These are phyloP conservation scores for Ophiostoma himal-ulmi DNA, from an alignment of 2,329 filamentous ascomycete species.

Conservation along the genomic window DNA sequence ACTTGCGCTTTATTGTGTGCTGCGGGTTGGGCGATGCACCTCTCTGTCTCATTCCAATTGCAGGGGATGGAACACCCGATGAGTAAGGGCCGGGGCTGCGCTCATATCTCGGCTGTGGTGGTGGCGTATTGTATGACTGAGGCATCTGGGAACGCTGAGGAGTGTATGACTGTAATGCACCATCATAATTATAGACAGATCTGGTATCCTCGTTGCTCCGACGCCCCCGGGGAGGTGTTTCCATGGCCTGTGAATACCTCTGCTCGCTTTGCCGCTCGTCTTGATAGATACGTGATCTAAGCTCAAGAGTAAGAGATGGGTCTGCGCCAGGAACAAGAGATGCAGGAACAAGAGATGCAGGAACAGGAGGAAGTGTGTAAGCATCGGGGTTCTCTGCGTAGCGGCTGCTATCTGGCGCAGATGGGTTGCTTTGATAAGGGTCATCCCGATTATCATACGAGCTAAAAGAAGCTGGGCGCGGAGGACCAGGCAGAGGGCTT, in stretches of 20 bases:
- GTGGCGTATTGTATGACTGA: slow-evolving; percentile 28
- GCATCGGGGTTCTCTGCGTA: slow-evolving; percentile 25
- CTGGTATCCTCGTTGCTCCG: slow-evolving; percentile 32
- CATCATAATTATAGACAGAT: slow-evolving; percentile 30
- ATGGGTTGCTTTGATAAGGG: slow-evolving; percentile 32
- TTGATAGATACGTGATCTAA: slow-evolving; percentile 53
- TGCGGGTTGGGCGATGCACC: slow-evolving; percentile 40
- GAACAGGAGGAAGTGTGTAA: slow-evolving; percentile 45
- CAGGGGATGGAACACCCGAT: slow-evolving; percentile 33
- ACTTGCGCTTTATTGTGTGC: slow-evolving; percentile 62
- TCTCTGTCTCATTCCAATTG: slow-evolving; percentile 34
- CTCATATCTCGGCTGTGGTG: slow-evolving; percentile 29
- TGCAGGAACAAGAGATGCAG: slow-evolving; percentile 49
- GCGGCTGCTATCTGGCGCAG: slow-evolving; percentile 35
- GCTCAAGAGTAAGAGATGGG: slow-evolving; percentile 49
- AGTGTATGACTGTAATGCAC: slow-evolving; percentile 29
- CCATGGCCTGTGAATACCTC: slow-evolving; percentile 39
- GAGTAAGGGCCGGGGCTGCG: slow-evolving; percentile 40
- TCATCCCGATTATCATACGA: slow-evolving; percentile 32
- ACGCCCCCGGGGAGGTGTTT: slow-evolving; percentile 41
- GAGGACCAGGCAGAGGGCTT: slow-evolving; percentile 10
- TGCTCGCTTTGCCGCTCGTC: slow-evolving; percentile 40
- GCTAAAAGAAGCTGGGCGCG: slow-evolving; percentile 14
- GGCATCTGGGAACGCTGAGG: slow-evolving; percentile 35
- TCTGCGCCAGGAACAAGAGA: slow-evolving; percentile 59